Evolutionary conservation across 768 basidiomycete genomes (phyloP), one percentile per base, ranked within the genome.

Genomic region (Clitopilus passeckerianus): DNA sequence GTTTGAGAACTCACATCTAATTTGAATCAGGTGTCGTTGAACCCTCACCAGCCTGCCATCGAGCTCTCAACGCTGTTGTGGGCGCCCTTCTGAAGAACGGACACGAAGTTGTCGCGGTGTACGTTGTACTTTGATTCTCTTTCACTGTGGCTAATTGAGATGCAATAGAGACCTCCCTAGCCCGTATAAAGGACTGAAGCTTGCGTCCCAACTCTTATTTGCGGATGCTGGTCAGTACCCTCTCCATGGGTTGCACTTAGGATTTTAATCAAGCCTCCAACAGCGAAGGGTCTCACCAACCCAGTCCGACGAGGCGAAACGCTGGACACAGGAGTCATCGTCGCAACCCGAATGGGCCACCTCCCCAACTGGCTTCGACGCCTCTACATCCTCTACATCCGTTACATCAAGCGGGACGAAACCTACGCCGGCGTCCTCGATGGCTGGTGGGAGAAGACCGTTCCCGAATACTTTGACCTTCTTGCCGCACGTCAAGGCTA

Each of bases 21-120:
- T 9, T 20, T 30, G 18, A 20, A 58, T 55, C 60, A 86, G 85
- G 82, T 6, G 77, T 85, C 33, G 79, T 87, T 1, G 62, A 68
- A 33, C 82, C 84, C 1, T 86, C 86, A 1, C 86, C 86, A 1
- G 80, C 86, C 0, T 86, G 85, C 60, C 66, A 69, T 30, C 77
- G 86, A 14, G 85, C 82, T 14, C 72, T 87, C 8, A 63, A 76
- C 33, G 70, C 61, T 22, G 82, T 85, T 0, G 76, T 79, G 0
- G 71, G 78, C 0, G 68, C 71, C 5, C 69, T 87, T 18, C 60
- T 71, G 30, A 74, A 70, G 34, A 60, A 79, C 8, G 85, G 84
- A 0, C 80, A 86, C 27, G 72, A 80, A 44, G 69, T 86, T 6
- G 68, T 84, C 14, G 66, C 75, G 6, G 66, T 85, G 83, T 80